Evolutionary conservation across 2,329 filamentous ascomycete genomes (phyloP).

Genomic region (Botryosphaeria dothidea): DNA sequence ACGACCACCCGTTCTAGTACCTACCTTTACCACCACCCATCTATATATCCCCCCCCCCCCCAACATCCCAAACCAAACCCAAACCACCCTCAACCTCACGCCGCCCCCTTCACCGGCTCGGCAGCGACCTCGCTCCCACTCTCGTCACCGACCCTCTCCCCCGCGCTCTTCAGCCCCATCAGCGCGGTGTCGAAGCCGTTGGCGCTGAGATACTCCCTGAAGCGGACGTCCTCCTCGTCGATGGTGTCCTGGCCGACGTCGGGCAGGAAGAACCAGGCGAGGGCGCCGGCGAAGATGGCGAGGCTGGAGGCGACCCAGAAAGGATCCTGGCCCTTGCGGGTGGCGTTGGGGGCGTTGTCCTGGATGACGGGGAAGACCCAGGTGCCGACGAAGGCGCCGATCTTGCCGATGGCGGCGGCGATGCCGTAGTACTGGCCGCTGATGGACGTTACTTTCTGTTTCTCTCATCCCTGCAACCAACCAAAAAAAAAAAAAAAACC

Average conservation of each 20-base stretch:
- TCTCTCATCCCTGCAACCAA: no score
- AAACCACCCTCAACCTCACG: neutral
- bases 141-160: neutral
- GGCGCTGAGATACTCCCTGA: slow-evolving; percentile 66
- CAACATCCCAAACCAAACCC: no score
- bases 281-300: slow-evolving; percentile 70
- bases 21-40: no score
- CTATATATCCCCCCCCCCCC: no score
- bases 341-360: slow-evolving; percentile 34
- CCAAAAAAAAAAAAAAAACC: neutral
- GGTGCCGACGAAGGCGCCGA: slow-evolving; percentile 82
- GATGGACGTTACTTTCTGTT: neutral
- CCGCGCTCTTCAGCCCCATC: slow-evolving; percentile 4
- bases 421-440: slow-evolving; percentile 73
- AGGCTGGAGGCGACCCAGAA: slow-evolving; percentile 83
- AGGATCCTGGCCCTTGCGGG: slow-evolving; percentile 72
- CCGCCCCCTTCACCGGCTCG: neutral
- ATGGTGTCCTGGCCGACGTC: slow-evolving; percentile 84
- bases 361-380: slow-evolving; percentile 73
- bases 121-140: neutral
- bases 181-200: slow-evolving; percentile 4
- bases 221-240: slow-evolving; percentile 71
- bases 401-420: slow-evolving; percentile 72
- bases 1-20: no score
- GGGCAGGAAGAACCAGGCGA: slow-evolving; percentile 70